Evolutionary conservation across 495 filamentous ascomycete species (phyloP), one percentile per base, ranked within the genome.

Genomic region (Aspergillus ostianus): DNA sequence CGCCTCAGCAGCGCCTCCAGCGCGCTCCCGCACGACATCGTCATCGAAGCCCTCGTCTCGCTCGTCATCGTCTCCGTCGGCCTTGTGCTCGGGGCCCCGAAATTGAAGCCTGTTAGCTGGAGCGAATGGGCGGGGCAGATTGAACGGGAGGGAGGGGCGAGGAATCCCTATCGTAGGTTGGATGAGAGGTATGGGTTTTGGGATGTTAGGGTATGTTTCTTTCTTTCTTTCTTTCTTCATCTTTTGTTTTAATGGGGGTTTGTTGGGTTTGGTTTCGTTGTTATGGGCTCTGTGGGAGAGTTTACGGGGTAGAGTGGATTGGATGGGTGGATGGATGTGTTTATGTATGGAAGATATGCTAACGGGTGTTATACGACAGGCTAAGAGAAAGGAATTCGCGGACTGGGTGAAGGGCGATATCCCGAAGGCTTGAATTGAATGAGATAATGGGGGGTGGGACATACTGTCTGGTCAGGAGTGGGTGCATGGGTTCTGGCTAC

Each of bases 101-200:
- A 87, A 50, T 69, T 91, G 65, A 84, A 89, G 71, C 90, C 90
- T 1, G 87, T 93, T 59, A 86, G 85, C 71, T 92, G 89, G 89
- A 83, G 85, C 21, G 86, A 88, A 59, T 95, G 91, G 91, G 90
- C 90, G 26, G 89, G 90, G 51, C 83, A 90, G 73, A 86, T 91
- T 60, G 90, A 95, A 76, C 82, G 81, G 57, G 87, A 92, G 44
- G 81, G 81, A 4, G 79, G 75, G 50, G 76, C 74, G 15, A 62
- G 72, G 53, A 79, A 81, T 55, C 82, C 83, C 49, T 86, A 78
- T 61, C 64, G 71, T 30, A 67, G 71, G 23, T 64, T 86, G 59
- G 84, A 82, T 80, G 87, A 77, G 80, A 80, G 81, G 68, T 78
- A 80, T 55, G 85, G 86, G 3, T 93, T 92, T 65, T 79, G 84